Conservation (phyloP, 2,329 filamentous ascomycete species). For the Dactylellina parvicollis region DNA sequence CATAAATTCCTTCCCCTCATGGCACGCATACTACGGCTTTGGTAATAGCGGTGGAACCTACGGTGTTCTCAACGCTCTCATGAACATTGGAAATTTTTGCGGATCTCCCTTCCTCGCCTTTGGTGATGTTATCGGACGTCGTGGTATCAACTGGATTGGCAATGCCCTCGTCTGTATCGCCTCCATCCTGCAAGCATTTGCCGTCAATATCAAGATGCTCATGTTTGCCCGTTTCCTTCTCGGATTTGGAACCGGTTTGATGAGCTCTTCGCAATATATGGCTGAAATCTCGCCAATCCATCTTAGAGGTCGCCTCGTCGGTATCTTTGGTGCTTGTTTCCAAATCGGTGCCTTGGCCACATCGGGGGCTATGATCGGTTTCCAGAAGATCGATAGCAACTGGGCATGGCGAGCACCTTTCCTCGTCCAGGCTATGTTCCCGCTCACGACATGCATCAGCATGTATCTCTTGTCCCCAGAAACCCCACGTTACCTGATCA, state of each 20-base stretch:
- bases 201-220: conserved; percentile 59
- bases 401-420: conserved; percentile 62
- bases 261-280: conserved; percentile 62
- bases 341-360: conserved; percentile 64
- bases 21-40: conserved; percentile 64
- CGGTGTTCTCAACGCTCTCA: conserved; percentile 64
- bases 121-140: conserved; percentile 66
- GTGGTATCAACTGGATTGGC: conserved; percentile 65
- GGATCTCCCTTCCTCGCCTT: conserved; percentile 66
- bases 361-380: conserved; percentile 63
- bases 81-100: conserved; percentile 64
- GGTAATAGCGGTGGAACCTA: conserved; percentile 62
- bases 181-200: conserved; percentile 61
- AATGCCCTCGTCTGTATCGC: conserved; percentile 64
- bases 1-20: conserved; percentile 63
- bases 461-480: conserved; percentile 63
- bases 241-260: conserved; percentile 61
- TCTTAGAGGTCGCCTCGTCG: conserved; percentile 63
- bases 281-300: conserved; percentile 59
- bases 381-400: conserved; percentile 61
- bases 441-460: conserved; percentile 63
- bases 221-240: conserved; percentile 62
- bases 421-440: conserved; percentile 65
- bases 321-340: conserved; percentile 65
- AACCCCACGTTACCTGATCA: conserved; percentile 61